Evolutionary conservation across 352 stramenopile species (phyloP).

Genomic region (Pythium dissotocum): DNA sequence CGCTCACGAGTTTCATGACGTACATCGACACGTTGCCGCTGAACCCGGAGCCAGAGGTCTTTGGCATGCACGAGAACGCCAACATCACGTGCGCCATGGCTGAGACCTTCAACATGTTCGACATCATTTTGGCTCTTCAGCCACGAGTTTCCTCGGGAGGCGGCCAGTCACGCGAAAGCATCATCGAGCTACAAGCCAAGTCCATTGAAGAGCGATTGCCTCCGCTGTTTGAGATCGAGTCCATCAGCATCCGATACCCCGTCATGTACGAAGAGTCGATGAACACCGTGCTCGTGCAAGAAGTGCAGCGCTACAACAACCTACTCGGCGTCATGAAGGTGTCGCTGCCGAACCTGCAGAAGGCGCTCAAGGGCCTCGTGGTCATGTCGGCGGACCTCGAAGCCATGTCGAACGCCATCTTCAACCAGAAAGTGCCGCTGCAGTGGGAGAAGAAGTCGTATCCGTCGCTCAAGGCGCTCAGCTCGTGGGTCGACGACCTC

Average conservation of each 20-base stretch:
- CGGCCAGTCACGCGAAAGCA: slow-evolving; percentile 84
- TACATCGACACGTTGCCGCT: slow-evolving; percentile 88
- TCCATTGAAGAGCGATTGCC: slow-evolving; percentile 83
- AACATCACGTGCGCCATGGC: slow-evolving; percentile 93
- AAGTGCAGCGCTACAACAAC: slow-evolving; percentile 91
- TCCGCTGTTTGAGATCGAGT: slow-evolving; percentile 81
- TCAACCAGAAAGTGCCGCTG: slow-evolving; percentile 86
- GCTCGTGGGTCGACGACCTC: slow-evolving; percentile 88
- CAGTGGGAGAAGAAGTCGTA: slow-evolving; percentile 91
- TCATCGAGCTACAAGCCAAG: slow-evolving; percentile 83
- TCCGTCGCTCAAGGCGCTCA: slow-evolving; percentile 89
- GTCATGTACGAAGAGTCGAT: slow-evolving; percentile 91
- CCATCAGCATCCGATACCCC: slow-evolving; percentile 82
- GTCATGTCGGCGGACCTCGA: slow-evolving; percentile 68
- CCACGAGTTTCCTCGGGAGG: slow-evolving; percentile 73
- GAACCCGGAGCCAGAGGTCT: slow-evolving; percentile 91
- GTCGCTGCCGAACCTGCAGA: slow-evolving; percentile 84
- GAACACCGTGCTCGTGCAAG: slow-evolving; percentile 92
- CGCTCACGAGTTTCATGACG: slow-evolving; percentile 76
- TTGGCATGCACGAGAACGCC: slow-evolving; percentile 95
- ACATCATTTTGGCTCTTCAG: slow-evolving; percentile 85
- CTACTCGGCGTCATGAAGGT: slow-evolving; percentile 81
- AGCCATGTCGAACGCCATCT: slow-evolving; percentile 82
- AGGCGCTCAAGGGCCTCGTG: slow-evolving; percentile 77
- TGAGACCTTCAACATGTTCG: slow-evolving; percentile 90